Conservation (phyloP, 371 early-diverging fungal species). For the Lichtheimia ramosa region DNA sequence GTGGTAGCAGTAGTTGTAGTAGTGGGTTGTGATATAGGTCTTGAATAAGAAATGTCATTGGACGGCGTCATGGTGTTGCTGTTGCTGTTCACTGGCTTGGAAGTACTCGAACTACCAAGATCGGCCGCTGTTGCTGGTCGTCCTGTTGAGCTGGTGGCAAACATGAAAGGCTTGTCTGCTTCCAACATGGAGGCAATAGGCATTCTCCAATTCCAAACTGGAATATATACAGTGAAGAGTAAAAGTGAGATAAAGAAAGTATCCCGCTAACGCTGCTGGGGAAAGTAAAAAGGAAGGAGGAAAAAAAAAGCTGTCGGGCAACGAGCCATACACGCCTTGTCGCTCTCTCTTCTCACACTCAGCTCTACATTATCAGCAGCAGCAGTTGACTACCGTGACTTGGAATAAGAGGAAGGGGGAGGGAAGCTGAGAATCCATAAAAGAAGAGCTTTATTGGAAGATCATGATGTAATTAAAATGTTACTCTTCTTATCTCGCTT, state of each 20-base stretch:
- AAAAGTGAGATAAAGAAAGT: too few species aligned
- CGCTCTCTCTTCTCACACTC: too few species aligned
- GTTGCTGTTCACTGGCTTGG: neutral
- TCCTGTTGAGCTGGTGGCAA: conserved; percentile 18
- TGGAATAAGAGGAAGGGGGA: too few species aligned
- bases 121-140: conserved; percentile 22
- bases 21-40: conserved; percentile 3
- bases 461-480: neutral
- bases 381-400: too few species aligned
- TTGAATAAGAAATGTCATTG: neutral
- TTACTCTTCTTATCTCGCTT: conserved; percentile 1
- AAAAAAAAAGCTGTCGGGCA: too few species aligned
- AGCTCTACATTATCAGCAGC: too few species aligned
- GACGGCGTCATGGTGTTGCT: neutral
- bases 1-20: neutral
- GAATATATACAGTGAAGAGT: neutral
- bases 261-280: too few species aligned
- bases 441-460: too few species aligned
- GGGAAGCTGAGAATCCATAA: too few species aligned
- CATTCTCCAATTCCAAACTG: conserved; percentile 12
- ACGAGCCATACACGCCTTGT: too few species aligned
- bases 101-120: conserved; percentile 6
- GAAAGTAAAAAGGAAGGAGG: too few species aligned
- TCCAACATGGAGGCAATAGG: conserved; percentile 30
- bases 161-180: conserved; percentile 25